Base-by-base conservation (phyloP, 2,329 filamentous ascomycete genomes). In the Aspergillus felis region DNA sequence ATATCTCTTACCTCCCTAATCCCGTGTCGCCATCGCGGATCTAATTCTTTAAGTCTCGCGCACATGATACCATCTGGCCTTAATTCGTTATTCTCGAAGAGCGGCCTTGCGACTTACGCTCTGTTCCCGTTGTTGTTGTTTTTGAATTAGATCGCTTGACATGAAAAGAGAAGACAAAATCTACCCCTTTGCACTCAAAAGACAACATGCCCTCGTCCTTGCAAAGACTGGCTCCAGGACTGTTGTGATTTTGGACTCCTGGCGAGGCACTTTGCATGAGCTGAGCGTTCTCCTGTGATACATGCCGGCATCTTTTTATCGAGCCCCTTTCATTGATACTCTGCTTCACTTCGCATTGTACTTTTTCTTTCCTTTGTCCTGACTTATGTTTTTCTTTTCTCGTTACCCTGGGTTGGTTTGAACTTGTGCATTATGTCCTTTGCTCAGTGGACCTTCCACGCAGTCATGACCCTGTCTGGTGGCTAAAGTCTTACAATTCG, bases 1-100 rank as follows among this genome's bases (percentile, higher is more conserved):
- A 68, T 72, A 64, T 63, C 70, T 70, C 71, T 17, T 69, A 66
- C 71, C 68, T 68, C 66, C 44, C 65, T 66, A 70, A 67, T 67
- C 61, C 59, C 62, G 56, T 67, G 64, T 68, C 66, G 66, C 66
- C 66, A 63, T 62, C 66, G 61, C 66, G 65, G 66, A 68, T 67
- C 66, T 68, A 67, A 69, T 66, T 65, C 60, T 63, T 61, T 62
- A 58, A 67, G 61, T 69, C 57, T 68, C 66, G 64, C 60, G 59
- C 62, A 67, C 64, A 71, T 73, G 71, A 73, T 73, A 73, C 71
- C 71, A 73, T 67, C 63, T 65, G 68, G 63, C 68, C 65, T 66
- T 65, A 65, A 64, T 66, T 63, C 56, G 32, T 51, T 63, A 57
- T 63, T 64, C 63, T 66, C 61, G 62, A 69, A 70, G 66, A 71